These are phyloP conservation scores for Lichtheimia hyalospora DNA, from an alignment of 371 early-diverging fungal species.

Conservation along the genomic window DNA sequence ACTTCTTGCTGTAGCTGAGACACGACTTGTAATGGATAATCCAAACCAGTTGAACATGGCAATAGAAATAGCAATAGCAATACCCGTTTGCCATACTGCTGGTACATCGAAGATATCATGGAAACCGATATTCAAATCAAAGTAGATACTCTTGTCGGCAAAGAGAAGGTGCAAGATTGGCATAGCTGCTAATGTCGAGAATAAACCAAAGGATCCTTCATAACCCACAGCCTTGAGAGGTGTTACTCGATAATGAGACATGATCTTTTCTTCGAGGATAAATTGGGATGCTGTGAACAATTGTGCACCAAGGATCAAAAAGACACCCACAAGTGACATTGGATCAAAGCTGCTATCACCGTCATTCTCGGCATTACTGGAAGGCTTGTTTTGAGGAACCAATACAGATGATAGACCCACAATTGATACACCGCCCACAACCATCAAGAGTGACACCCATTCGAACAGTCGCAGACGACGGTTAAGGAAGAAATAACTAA, in stretches of 20 bases:
- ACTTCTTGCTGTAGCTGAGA: constrained; percentile 87
- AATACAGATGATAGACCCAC: constrained; percentile 81
- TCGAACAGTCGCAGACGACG: constrained; percentile 75
- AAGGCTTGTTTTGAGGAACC: constrained; percentile 41
- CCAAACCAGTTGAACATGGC: constrained; percentile 96
- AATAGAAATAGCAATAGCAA: constrained; percentile 84
- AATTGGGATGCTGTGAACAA: constrained; percentile 92
- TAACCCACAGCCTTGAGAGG: constrained; percentile 91
- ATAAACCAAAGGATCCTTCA: constrained; percentile 90
- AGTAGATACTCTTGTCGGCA: constrained; percentile 66
- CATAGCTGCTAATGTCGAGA: constrained; percentile 68
- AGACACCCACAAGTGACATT: constrained; percentile 67
- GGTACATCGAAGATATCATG: constrained; percentile 69
- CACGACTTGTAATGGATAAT: constrained; percentile 81
- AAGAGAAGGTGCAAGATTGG: constrained; percentile 75
- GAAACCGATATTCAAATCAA: constrained; percentile 79
- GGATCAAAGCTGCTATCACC: constrained; percentile 21
- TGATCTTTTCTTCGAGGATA: constrained; percentile 92
- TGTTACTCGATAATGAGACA: constrained; percentile 73
- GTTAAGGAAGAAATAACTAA: constrained; percentile 83
- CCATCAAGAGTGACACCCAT: constrained; percentile 79
- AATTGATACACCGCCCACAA: constrained; percentile 81
- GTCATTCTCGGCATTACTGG: not conserved
- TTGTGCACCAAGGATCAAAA: constrained; percentile 87
- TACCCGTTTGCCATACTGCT: constrained; percentile 71